A percentile compares a stretch with the other conserved stretches of the same genome.
phyloP scores from a whole-genome alignment of 495 filamentous ascomycete species.

The Mytilinidion resinicola region DNA sequence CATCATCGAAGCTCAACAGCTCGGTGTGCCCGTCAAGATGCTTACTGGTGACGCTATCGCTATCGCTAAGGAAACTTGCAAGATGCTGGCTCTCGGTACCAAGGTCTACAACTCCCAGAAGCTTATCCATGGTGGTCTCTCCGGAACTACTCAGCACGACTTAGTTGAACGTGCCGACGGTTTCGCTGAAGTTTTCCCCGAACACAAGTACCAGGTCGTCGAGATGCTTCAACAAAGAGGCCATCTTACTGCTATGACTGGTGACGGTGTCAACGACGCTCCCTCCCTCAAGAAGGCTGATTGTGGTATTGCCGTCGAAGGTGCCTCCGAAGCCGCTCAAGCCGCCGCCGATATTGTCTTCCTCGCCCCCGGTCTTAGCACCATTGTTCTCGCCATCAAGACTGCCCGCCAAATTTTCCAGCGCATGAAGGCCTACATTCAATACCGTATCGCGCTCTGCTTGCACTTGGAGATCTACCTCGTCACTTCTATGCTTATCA shows the following conservation, averaged over 20 bases:
- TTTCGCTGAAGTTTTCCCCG: conserved; percentile 70
- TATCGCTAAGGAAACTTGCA: conserved; percentile 75
- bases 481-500: conserved; percentile 72
- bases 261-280: conserved; percentile 67
- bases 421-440: conserved; percentile 76
- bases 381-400: conserved; percentile 73
- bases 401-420: conserved; percentile 75
- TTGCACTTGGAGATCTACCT: conserved; percentile 71
- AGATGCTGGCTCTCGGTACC: conserved; percentile 69
- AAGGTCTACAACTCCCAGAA: conserved; percentile 74
- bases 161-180: conserved; percentile 70
- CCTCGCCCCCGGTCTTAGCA: conserved; percentile 69
- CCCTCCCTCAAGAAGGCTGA: conserved; percentile 68
- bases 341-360: conserved; percentile 74
- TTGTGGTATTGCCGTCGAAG: conserved; percentile 73
- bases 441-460: conserved; percentile 74
- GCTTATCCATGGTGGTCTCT: conserved; percentile 68
- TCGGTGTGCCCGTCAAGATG: conserved; percentile 74
- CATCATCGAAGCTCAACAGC: conserved; percentile 68
- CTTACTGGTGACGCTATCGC: conserved; percentile 73
- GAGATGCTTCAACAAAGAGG: conserved; percentile 70
- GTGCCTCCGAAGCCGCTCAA: conserved; percentile 70
- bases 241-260: conserved; percentile 70
- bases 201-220: conserved; percentile 75
- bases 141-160: conserved; percentile 66